Evolutionary conservation across 352 stramenopile genomes (phyloP), one percentile per base, ranked within the genome.

Genomic region (Bremia lactucae): DNA sequence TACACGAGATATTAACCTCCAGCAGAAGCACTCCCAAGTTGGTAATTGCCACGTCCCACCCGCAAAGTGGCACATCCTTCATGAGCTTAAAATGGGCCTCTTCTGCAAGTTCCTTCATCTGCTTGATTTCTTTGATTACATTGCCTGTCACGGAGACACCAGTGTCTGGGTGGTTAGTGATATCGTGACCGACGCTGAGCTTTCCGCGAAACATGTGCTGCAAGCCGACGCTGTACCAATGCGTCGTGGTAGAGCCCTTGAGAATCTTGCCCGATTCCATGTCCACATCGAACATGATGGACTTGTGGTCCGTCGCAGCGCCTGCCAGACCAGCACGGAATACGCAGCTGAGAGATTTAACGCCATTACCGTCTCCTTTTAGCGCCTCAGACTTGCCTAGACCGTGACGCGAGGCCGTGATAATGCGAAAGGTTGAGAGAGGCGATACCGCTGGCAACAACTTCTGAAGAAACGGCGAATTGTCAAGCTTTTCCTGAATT

Each of bases 211-310:
- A 65, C 16, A 84, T 51, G 62, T 95, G 79, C 43, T 78, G 62
- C 20, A 70, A 65, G 8, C 88, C 88, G 19, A 96, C 70, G 41
- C 83, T 61, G 70, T 97, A 95, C 95, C 95, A 99, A 69, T 99
- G 93, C 19, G 77, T 93, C 63, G 96, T 98, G 22, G 92, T 98
- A 15, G 93, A 97, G 33, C 95, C 95, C 61, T 90, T 88, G 15
- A 84, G 41, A 52, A 98, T 96, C 40, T 82, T 75, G 26, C 94
- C 94, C 7, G 85, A 96, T 24, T 88, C 76, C 55, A 95, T 82
- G 66, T 99, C 91, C 5, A 98, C 88, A 64, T 99, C 93, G 51
- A 98, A 99, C 58, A 98, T 87, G 54, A 99, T 96, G 25, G 90
- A 96, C 71, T 94, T 88, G 75, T 99, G 95, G 76, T 99, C 95